Percentiles rank a stretch among this genome's conserved stretches.
Evolutionary conservation across 1,284 basidiomycete genomes (phyloP).

Genomic region (Tetrapyrgos nigripes): DNA sequence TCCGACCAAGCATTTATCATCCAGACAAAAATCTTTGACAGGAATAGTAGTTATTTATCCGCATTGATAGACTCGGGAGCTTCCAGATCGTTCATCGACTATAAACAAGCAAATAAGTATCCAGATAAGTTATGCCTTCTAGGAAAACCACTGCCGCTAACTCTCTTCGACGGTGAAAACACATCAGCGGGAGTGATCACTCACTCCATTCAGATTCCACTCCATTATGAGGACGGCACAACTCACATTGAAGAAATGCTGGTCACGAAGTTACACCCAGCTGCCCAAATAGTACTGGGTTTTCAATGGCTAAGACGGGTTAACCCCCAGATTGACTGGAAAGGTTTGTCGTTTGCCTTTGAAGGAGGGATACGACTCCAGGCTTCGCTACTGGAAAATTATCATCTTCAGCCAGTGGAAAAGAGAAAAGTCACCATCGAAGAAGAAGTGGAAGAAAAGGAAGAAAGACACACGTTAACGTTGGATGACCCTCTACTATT

Average conservation of each 20-base stretch:
- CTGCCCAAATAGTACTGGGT: background rate
- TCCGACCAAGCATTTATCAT: background rate
- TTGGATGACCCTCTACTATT: background rate
- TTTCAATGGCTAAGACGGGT: background rate
- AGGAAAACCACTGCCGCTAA: background rate
- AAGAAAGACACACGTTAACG: background rate
- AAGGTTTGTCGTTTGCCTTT: background rate
- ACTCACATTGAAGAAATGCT: background rate
- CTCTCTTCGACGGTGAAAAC: background rate
- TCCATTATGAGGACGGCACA: background rate
- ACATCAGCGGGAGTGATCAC: too few relatives aligned
- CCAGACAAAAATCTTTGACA: background rate
- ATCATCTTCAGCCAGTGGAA: background rate
- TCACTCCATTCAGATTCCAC: background rate
- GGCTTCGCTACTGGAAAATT: background rate
- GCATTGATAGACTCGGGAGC: background rate
- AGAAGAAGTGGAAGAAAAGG: background rate
- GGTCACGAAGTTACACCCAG: too few relatives aligned
- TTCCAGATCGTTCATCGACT: background rate
- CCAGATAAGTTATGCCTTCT: background rate
- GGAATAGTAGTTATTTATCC: background rate
- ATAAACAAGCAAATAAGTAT: background rate
- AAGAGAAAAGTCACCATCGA: background rate
- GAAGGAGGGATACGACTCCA: background rate
- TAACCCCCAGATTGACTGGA: background rate